Conservation (phyloP, 23 red algal species). For the Chondrus crispus region DNA sequence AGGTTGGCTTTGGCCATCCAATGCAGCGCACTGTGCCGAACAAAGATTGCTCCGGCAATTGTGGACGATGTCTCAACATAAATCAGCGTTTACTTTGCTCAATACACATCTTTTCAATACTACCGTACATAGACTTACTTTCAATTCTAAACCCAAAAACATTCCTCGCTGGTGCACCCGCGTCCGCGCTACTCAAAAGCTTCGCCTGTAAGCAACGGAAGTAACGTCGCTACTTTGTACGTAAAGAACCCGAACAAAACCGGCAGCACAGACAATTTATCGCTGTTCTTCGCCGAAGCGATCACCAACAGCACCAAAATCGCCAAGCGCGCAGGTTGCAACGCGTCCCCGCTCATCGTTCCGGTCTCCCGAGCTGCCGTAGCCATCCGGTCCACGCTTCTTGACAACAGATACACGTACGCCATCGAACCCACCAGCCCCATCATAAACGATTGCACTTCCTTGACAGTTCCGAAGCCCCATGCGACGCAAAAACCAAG, state of each 20-base stretch:
- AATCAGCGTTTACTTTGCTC: no score
- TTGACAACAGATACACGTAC: slow-evolving; percentile 67
- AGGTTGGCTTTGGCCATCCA: no score
- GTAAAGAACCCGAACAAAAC: slow-evolving; percentile 79
- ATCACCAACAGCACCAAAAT: slow-evolving; percentile 56
- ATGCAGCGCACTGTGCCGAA: no score
- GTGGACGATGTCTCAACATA: no score
- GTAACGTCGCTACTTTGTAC: slow-evolving; percentile 74
- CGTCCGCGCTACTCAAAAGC: slow-evolving; percentile 35
- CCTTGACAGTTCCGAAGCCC: slow-evolving; percentile 9
- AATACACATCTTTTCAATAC: background rate
- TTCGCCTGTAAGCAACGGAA: slow-evolving; percentile 65
- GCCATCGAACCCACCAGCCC: slow-evolving; percentile 39
- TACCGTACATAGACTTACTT: background rate
- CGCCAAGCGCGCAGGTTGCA: slow-evolving; percentile 60
- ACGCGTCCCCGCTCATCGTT: background rate
- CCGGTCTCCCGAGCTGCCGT: slow-evolving; percentile 5
- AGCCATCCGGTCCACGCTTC: slow-evolving; percentile 69
- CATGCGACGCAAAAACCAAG: slow-evolving; percentile 23
- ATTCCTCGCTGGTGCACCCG: background rate
- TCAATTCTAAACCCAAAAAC: background rate
- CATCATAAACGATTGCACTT: slow-evolving; percentile 48
- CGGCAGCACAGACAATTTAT: slow-evolving; percentile 60
- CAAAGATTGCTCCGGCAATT: no score
- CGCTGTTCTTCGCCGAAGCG: slow-evolving; percentile 25